Evolutionary conservation across 306 rosid genomes (phyloP).

Genomic region (Quillaja saponaria): DNA sequence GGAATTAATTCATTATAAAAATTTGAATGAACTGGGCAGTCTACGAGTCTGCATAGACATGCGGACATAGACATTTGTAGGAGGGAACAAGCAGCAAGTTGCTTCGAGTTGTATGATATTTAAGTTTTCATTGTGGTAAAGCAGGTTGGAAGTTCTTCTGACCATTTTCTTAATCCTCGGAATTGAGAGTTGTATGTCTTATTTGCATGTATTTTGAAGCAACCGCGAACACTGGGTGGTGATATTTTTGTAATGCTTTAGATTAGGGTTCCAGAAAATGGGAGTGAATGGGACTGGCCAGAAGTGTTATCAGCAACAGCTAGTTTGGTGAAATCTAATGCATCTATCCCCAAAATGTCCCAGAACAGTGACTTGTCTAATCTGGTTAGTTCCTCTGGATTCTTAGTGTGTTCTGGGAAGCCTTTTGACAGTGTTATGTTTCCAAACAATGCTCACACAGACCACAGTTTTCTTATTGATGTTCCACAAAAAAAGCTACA

Average conservation of each 20-base stretch:
- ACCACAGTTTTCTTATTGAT: slow-evolving; percentile 41
- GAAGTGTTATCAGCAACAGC: slow-evolving; percentile 59
- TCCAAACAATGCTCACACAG: slow-evolving; percentile 33
- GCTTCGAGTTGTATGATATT: not conserved
- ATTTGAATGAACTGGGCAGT: not conserved
- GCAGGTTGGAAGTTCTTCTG: slow-evolving; percentile 11
- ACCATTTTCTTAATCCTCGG: slow-evolving; percentile 34
- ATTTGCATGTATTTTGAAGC: slow-evolving; percentile 72
- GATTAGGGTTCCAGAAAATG: slow-evolving; percentile 73
- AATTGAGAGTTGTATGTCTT: slow-evolving; percentile 58
- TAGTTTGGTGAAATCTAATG: slow-evolving; percentile 46
- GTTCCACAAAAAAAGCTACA: slow-evolving; percentile 42
- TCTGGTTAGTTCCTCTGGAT: slow-evolving; percentile 38
- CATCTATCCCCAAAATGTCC: slow-evolving; percentile 41
- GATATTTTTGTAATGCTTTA: slow-evolving; percentile 80
- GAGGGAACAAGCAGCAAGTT: slow-evolving; percentile 7
- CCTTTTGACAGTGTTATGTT: slow-evolving; percentile 37
- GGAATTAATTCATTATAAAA: too few species aligned
- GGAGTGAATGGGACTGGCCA: slow-evolving; percentile 80
- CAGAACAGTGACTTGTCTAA: slow-evolving; percentile 40
- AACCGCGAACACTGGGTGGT: slow-evolving; percentile 67
- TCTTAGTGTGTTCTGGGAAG: slow-evolving; percentile 46
- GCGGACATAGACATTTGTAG: slow-evolving; percentile 24
- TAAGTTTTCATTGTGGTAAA: slow-evolving; percentile 6
- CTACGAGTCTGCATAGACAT: not conserved